Evolutionary conservation across 371 early-diverging fungal genomes (phyloP), one percentile per base, ranked within the genome.

Genomic region (Circinella minor): DNA sequence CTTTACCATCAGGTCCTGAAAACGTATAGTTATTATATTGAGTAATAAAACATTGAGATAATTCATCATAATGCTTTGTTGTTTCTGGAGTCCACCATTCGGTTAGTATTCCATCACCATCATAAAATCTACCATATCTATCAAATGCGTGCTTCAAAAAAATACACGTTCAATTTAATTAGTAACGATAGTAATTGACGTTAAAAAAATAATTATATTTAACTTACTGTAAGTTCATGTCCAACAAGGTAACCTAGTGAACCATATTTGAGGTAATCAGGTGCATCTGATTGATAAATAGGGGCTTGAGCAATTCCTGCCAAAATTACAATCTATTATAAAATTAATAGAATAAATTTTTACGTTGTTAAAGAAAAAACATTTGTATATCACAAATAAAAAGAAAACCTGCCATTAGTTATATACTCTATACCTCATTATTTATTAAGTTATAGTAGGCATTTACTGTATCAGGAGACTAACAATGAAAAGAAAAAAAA

Each of bases 81-180:
- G 91, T 86, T 11, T 62, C 55, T 5, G 85, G 76, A 4, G 88
- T 81, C 92, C 92, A 93, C 94, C 94, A 94, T 60, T 87, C 79
- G 3, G 59, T 71, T 27, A 77, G 36, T 59, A 63, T 51, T 4
- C 85, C 83, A 34, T 80, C 62, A 43, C 71, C 70, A 67, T 92
- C 86, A 67, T 81, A 91, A 48, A 79, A 71, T 17, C 87, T 81
- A 17, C 93, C 91, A 2, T 65, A 38, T 60, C 75, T 80, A 67
- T 87, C 87, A 64, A 87, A 84, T 4, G 79, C 86, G 64, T 87
- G 87, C 57, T 57, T 27, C 0, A 27, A 27, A 27, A 27, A 27
- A 27, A 27, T 27, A 27, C 27, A 27, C 1, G 27, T 27, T 27
- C 27, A 27, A 27, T 27, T 0, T 27, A 2, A 27, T 27, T 27